These are phyloP conservation scores for Aspergillus quadricinctus DNA, from an alignment of 2,329 filamentous ascomycete genomes.

Conservation along the genomic window DNA sequence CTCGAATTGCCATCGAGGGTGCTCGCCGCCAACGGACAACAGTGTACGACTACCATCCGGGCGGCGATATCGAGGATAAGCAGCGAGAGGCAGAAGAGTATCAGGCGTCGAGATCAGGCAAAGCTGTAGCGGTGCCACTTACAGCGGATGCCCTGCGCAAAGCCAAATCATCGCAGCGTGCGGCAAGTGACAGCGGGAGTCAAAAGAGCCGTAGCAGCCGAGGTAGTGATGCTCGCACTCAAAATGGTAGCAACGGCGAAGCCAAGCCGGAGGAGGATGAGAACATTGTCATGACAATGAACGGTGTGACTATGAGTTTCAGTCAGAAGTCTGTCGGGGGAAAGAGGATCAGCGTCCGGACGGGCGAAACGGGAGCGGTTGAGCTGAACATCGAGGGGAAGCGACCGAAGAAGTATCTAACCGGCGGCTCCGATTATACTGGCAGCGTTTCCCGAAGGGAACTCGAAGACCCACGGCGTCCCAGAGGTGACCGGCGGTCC, in stretches of 20 bases:
- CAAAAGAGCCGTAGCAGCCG: constrained; percentile 41
- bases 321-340: constrained; percentile 32
- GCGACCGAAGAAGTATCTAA: constrained; percentile 35
- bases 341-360: constrained; percentile 37
- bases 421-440: constrained; percentile 32
- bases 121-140: constrained; percentile 22
- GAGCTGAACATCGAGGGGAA: constrained; percentile 38
- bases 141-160: constrained; percentile 33
- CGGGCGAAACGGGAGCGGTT: constrained; percentile 34
- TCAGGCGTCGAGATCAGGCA: constrained; percentile 31
- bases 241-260: constrained; percentile 28
- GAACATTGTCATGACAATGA: constrained; percentile 37
- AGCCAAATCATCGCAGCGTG: constrained; percentile 25
- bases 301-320: constrained; percentile 39
- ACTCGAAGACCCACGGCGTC: constrained; percentile 29
- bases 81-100: constrained; percentile 37
- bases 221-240: constrained; percentile 34
- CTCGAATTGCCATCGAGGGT: constrained; percentile 31
- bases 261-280: constrained; percentile 34
- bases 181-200: constrained; percentile 38
- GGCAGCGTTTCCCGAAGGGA: constrained; percentile 27
- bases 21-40: constrained; percentile 30
- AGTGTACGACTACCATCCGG: constrained; percentile 27
- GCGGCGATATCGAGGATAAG: constrained; percentile 33
- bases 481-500: constrained; percentile 32